Base-by-base conservation (phyloP, 106 monocot species). In the Posidonia australis region DNA sequence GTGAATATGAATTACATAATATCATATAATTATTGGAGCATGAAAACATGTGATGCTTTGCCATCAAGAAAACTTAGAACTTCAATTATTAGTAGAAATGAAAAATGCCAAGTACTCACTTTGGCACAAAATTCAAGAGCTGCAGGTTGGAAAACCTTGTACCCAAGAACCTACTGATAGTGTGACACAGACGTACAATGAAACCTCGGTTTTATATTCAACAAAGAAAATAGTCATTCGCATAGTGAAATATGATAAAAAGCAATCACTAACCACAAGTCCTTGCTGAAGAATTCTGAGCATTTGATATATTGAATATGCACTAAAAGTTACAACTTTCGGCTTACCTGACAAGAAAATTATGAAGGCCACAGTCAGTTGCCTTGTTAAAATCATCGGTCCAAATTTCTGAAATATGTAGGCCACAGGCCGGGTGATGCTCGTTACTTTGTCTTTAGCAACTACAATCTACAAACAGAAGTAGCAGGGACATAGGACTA, bases 81-180 rank as follows among this genome's bases (percentile, higher is more conserved):
- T 60, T 41, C 13, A 28, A 17, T 13, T 27, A 60, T n/a, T 0
- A 16, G 29, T 25, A 23, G 4, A 43, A 21, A 42, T 14, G 10
- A 62, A 53, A 36, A 14, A 20, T 19, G 3, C 1, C 10, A 67
- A 41, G 28, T 42, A 80, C 89, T 90, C 78, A 94, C 94, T 76
- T 87, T 87, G 11, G 90, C 90, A 77, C 96, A 98, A 56, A 85
- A 87, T 51, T 98, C 87, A 55, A 98, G 72, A 49, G 96, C 87
- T 46, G 71, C 60, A 53, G 80, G 67, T 76, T 90, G 67, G 68
- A 98, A 98, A 41, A 85, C 83, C 65, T 83, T 72, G 63, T 73
- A 91, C 32, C 73, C 82, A 66, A 91, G 84, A 79, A 65, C 80
- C 94, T 94, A 64, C 51, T 57, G 20, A 58, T 30, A 58, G 23